Evolutionary conservation across 208 protist species (phyloP).

Genomic region (Trypanosoma mega): DNA sequence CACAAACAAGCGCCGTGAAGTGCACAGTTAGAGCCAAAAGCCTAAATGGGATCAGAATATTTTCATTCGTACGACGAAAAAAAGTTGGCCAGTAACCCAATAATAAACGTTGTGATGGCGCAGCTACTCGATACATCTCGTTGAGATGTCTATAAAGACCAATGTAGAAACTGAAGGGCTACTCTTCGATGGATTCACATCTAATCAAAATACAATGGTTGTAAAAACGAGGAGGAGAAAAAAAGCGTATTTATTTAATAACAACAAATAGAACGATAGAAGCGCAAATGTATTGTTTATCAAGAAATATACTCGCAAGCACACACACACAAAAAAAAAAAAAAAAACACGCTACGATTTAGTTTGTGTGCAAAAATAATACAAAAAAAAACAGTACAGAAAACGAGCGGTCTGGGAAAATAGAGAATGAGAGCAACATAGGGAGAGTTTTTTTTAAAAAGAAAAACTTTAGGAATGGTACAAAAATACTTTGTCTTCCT

Average conservation of each 20-base stretch:
- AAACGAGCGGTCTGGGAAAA: too few relatives aligned
- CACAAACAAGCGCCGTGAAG: conserved; percentile 62
- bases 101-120: conserved; percentile 3
- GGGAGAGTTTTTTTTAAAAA: too few relatives aligned
- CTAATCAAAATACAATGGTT: too few relatives aligned
- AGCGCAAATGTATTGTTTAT: too few relatives aligned
- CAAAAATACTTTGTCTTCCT: too few relatives aligned
- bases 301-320: not conserved
- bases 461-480: too few relatives aligned
- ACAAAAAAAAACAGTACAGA: conserved; percentile 40
- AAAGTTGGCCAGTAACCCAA: conserved; percentile 21
- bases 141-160: not conserved
- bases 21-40: conserved; percentile 47
- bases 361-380: conserved; percentile 36
- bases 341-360: conserved; percentile 1
- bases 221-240: too few relatives aligned
- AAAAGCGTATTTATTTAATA: too few relatives aligned
- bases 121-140: conserved; percentile 16
- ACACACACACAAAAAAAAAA: conserved; percentile 4
- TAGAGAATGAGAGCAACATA: too few relatives aligned
- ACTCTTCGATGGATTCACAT: too few relatives aligned
- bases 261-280: too few relatives aligned
- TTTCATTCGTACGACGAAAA: conserved; percentile 39
- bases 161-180: too few relatives aligned
- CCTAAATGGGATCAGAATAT: conserved; percentile 56